Conservation (phyloP, 1,284 basidiomycete species). For the Cryptococcus depauperatus region DNA sequence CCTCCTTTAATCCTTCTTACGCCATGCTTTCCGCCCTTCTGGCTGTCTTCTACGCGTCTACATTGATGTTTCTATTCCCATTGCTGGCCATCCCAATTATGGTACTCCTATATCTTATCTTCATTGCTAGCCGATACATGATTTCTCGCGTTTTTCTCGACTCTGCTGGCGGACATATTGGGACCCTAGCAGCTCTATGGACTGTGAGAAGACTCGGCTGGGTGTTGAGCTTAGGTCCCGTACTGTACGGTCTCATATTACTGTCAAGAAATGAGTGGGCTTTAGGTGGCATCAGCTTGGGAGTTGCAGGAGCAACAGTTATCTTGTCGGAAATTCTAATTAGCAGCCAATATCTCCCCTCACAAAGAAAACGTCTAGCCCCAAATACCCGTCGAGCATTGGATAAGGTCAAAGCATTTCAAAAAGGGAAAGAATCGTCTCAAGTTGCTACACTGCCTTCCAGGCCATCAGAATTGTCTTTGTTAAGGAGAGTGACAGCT, state of each 20-base stretch:
- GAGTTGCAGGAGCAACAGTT: slow-evolving; percentile 48
- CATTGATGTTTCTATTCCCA: slow-evolving; percentile 66
- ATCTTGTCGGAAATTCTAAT: slow-evolving; percentile 22
- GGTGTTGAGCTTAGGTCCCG: slow-evolving; percentile 55
- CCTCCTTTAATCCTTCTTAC: slow-evolving; percentile 59
- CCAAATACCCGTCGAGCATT: slow-evolving; percentile 3
- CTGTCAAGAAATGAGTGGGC: slow-evolving; percentile 60
- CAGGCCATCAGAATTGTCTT: slow-evolving; percentile 18
- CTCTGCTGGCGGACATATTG: slow-evolving; percentile 57
- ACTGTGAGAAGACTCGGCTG: slow-evolving; percentile 55
- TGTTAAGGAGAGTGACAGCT: slow-evolving; percentile 12
- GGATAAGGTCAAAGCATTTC: slow-evolving; percentile 1
- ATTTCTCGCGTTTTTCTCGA: slow-evolving; percentile 65
- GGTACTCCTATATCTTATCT: slow-evolving; percentile 57
- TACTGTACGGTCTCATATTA: slow-evolving; percentile 63
- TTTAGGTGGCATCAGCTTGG: slow-evolving; percentile 58
- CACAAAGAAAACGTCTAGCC: neutral
- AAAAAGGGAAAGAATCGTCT: neutral
- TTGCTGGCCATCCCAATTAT: slow-evolving; percentile 63
- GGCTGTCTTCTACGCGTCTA: slow-evolving; percentile 58
- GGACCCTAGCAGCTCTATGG: slow-evolving; percentile 65
- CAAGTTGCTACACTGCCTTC: neutral
- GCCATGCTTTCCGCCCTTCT: slow-evolving; percentile 59
- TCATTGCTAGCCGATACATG: slow-evolving; percentile 66
- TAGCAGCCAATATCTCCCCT: slow-evolving; percentile 5